Base-by-base conservation (phyloP, 2,329 filamentous ascomycete species). In the Tolypocladium inflatum region DNA sequence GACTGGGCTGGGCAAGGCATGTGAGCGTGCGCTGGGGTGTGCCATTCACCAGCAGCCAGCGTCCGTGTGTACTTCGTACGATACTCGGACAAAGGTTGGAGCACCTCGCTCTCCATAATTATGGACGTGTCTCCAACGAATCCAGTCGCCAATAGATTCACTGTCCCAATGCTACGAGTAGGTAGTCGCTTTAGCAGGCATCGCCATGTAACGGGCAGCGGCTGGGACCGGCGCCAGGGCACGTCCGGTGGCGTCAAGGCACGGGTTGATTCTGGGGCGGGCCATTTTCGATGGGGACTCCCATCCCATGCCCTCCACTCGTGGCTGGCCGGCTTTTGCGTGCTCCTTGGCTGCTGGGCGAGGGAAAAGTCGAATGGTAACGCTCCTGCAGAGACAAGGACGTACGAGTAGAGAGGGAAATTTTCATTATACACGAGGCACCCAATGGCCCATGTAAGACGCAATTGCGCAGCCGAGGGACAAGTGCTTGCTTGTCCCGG, bases 171-270 rank as follows among this genome's bases (percentile, higher is more conserved):
- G 43, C 21, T 30, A n/a, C n/a, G n/a, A n/a, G n/a, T n/a, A n/a
- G n/a, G n/a, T n/a, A 19, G 41, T 45, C 11, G 43, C 8, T 23
- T 19, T 45, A 10, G 45, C 11, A 23, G 21, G 43, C 43, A 33
- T 26, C 45, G 45, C 45, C 15, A 10, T 30, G 26, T 33, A 33
- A 51, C 48, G 17, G 48, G 26, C 26, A 23, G 26, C 58, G 56
- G 54, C 56, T 51, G 50, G 56, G 45, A 56, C 50, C 54, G 56
- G 53, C 56, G 56, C 41, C 50, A 57, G 19, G 53, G 37, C 55
- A 53, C n/a, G n/a, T 35, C 17, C 13, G 23, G 56, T 57, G 51
- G 56, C 56, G 50, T 57, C 56, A 55, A 50, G 43, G 26, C 9
- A 23, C 51, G 51, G 42, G 26, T 52, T 43, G 55, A 55, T 55